These are phyloP conservation scores for Phyllosticta paracitricarpa DNA, from an alignment of 2,329 filamentous ascomycete genomes.

Conservation along the genomic window DNA sequence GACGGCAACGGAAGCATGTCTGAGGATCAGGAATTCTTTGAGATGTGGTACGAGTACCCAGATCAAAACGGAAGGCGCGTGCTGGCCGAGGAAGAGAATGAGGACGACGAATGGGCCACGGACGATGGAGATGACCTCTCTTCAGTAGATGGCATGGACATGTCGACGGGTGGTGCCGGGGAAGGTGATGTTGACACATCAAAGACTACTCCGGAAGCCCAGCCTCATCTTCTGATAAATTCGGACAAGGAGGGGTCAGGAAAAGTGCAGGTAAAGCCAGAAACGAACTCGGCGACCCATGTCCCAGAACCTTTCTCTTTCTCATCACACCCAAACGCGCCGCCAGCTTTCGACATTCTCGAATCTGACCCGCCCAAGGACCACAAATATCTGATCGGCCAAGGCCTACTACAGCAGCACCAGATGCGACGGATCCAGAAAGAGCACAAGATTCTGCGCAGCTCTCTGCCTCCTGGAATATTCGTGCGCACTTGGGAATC, in stretches of 20 bases:
- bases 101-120: constrained; percentile 23
- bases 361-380: constrained; percentile 23
- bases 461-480: constrained; percentile 45
- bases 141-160: constrained; percentile 28
- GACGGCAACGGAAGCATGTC: constrained; percentile 9
- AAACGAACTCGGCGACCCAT: background rate
- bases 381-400: constrained; percentile 27
- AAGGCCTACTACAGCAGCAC: constrained; percentile 24
- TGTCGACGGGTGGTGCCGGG: constrained; percentile 21
- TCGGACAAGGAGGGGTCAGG: background rate
- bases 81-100: constrained; percentile 19
- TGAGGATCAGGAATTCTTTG: constrained; percentile 13
- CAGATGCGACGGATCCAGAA: constrained; percentile 44
- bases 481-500: constrained; percentile 51
- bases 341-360: constrained; percentile 25
- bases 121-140: constrained; percentile 22
- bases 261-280: background rate
- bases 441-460: constrained; percentile 48
- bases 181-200: constrained; percentile 20
- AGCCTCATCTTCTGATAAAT: constrained; percentile 17
- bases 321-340: constrained; percentile 11
- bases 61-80: constrained; percentile 23
- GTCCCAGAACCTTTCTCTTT: constrained; percentile 1
- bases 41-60: constrained; percentile 21
- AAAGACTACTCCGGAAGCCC: constrained; percentile 24